Conservation (phyloP, 306 rosid species). For the Prunus dulcis region DNA sequence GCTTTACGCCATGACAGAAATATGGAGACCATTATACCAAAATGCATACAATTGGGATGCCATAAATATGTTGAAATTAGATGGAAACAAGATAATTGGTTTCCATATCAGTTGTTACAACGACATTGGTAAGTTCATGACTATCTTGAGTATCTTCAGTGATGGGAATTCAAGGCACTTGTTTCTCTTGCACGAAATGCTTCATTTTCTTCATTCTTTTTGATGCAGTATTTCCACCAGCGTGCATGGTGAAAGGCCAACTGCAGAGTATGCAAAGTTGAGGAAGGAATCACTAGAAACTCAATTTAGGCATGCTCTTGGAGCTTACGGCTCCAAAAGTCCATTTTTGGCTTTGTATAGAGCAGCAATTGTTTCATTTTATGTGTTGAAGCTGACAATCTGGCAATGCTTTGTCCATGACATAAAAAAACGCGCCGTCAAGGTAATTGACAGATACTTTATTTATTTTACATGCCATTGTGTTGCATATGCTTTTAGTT, state of each 20-base stretch:
- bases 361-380: constrained; percentile 79
- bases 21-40: constrained; percentile 30
- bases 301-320: constrained; percentile 75
- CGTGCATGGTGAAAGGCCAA: constrained; percentile 88
- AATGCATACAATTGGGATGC: constrained; percentile 45
- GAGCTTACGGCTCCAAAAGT: constrained; percentile 62
- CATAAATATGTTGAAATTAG: constrained; percentile 30
- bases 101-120: constrained; percentile 41
- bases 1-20: constrained; percentile 37
- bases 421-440: constrained; percentile 61
- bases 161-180: constrained; percentile 2
- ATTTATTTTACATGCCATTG: neutral
- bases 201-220: constrained; percentile 9
- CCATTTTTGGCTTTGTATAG: constrained; percentile 89
- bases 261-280: constrained; percentile 84
- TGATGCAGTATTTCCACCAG: constrained; percentile 73
- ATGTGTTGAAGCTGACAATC: constrained; percentile 66
- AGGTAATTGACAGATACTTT: constrained; percentile 46
- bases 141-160: neutral
- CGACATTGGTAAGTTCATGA: constrained; percentile 53
- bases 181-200: constrained; percentile 4
- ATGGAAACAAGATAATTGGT: constrained; percentile 33
- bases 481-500: neutral
- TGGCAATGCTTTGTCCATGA: constrained; percentile 75
- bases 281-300: constrained; percentile 81